These are phyloP conservation scores for Arthrobotrys megalospora DNA, from an alignment of 2,329 filamentous ascomycete genomes.

Conservation along the genomic window DNA sequence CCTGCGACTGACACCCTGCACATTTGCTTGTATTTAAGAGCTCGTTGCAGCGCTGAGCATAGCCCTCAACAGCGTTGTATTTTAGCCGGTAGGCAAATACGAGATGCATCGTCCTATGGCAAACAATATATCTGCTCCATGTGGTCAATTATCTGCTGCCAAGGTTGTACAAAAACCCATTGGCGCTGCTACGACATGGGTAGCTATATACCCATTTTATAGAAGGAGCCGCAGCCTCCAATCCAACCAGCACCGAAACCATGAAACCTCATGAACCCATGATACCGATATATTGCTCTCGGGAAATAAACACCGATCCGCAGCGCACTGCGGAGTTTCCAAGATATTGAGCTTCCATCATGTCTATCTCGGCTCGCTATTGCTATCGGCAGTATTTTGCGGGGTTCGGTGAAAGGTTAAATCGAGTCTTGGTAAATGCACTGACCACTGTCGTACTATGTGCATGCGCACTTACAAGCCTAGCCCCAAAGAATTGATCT, in stretches of 20 bases:
- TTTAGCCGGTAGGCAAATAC: slow-evolving; percentile 27
- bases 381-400: not conserved
- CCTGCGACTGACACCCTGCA: not conserved
- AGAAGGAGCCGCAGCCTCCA: slow-evolving; percentile 9
- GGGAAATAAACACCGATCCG: slow-evolving; percentile 7
- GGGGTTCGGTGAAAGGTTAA: not conserved
- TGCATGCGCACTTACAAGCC: not conserved
- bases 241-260: not conserved
- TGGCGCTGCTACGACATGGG: slow-evolving; percentile 1
- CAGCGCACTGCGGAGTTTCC: slow-evolving; percentile 1
- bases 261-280: not conserved
- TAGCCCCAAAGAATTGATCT: not conserved
- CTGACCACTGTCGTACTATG: not conserved
- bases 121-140: not conserved
- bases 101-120: not conserved
- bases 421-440: not conserved
- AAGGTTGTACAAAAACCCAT: not conserved
- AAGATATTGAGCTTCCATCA: not conserved
- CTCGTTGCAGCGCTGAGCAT: not conserved
- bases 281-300: not conserved
- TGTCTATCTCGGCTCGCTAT: not conserved
- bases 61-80: slow-evolving; percentile 4
- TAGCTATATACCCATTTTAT: not conserved
- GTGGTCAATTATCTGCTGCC: not conserved
- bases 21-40: not conserved